A percentile compares a stretch with the other conserved stretches of the same genome.
phyloP scores from a whole-genome alignment of 768 basidiomycete species.

The Hygrocybe punicea region DNA sequence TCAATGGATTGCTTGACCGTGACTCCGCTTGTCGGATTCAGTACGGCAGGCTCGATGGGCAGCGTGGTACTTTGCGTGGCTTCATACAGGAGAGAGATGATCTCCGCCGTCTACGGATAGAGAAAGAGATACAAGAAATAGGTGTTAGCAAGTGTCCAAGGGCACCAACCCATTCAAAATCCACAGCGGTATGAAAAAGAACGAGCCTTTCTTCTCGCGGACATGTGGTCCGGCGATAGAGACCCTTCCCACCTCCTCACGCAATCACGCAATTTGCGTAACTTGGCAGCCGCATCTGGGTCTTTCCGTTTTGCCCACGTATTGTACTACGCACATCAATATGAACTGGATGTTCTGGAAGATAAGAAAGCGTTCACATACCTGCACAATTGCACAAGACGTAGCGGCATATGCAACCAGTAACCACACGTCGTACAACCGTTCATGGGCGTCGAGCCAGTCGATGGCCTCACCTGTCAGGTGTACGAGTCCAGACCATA shows the following conservation, averaged over 20 bases:
- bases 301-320: conserved; percentile 88
- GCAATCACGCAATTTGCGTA: conserved; percentile 79
- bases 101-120: conserved; percentile 89
- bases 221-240: conserved; percentile 91
- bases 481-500: conserved; percentile 70
- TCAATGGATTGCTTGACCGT: conserved; percentile 50
- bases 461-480: conserved; percentile 81
- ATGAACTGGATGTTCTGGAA: conserved; percentile 5
- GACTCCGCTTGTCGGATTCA: conserved; percentile 78
- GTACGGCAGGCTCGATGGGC: conserved; percentile 54
- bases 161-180: neutral
- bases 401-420: conserved; percentile 85
- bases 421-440: conserved; percentile 82
- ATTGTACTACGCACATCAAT: conserved; percentile 63
- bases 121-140: no score
- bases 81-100: conserved; percentile 87
- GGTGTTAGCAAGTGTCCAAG: neutral
- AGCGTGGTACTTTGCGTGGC: conserved; percentile 75
- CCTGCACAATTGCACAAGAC: conserved; percentile 87
- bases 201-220: conserved; percentile 80
- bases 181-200: conserved; percentile 22
- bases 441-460: conserved; percentile 83
- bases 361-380: conserved; percentile 33
- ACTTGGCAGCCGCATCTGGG: conserved; percentile 63
- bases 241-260: conserved; percentile 84